Conservation (phyloP, 192 early-diverging fungal genomes). For the Backusella tarrabulga region DNA sequence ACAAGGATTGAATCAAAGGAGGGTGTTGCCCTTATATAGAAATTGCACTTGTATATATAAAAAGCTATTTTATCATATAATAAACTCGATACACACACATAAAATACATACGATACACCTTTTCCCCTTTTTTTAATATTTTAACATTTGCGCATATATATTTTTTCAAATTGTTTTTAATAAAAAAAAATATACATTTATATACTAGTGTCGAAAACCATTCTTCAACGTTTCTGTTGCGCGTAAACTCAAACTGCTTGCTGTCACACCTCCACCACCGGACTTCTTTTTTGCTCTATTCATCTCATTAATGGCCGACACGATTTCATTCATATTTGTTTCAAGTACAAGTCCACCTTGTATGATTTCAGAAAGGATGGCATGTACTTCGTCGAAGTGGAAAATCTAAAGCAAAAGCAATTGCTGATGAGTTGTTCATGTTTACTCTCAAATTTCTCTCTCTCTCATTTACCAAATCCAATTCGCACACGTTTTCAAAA, state of each 20-base stretch:
- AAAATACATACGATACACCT: neutral
- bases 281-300: conserved; percentile 55
- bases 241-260: conserved; percentile 22
- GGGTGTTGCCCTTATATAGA: neutral
- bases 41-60: neutral
- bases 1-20: conserved; percentile 21
- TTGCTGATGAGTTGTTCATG: neutral
- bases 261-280: conserved; percentile 12
- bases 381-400: conserved; percentile 85
- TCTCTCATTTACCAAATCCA: conserved; percentile 73
- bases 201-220: conserved; percentile 25
- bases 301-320: conserved; percentile 64
- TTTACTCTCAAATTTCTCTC: neutral
- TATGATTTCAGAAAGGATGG: conserved; percentile 84
- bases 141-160: neutral
- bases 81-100: too few species aligned
- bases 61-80: neutral
- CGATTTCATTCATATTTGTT: conserved; percentile 77
- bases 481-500: conserved; percentile 96
- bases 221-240: conserved; percentile 29
- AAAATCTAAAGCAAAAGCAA: conserved; percentile 64
- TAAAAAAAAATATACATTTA: neutral
- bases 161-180: neutral
- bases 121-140: neutral
- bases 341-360: conserved; percentile 89